These are phyloP conservation scores for Wickerhamomyces hampshirensis DNA, from an alignment of 805 yeast species.

Conservation along the genomic window DNA sequence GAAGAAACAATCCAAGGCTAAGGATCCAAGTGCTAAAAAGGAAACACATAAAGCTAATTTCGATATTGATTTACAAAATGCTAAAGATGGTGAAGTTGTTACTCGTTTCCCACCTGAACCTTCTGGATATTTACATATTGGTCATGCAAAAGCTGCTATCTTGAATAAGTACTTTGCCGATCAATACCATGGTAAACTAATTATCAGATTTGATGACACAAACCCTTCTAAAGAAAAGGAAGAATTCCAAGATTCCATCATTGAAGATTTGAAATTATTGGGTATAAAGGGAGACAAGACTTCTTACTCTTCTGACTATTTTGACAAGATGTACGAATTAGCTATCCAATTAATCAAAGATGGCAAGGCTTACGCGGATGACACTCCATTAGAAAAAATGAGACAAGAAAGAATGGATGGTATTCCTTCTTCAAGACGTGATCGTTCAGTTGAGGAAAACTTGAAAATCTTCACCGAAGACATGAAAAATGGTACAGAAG, in stretches of 20 bases:
- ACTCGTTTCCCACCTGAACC: conserved; percentile 99
- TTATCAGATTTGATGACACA: conserved; percentile 96
- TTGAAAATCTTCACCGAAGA: conserved; percentile 79
- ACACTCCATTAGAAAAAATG: conserved; percentile 91
- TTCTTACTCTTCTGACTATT: conserved; percentile 92
- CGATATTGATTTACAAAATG: conserved; percentile 89
- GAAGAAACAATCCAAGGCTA: conserved; percentile 59
- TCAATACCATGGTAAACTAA: conserved; percentile 92
- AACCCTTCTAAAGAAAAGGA: conserved; percentile 95
- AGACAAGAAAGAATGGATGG: conserved; percentile 99
- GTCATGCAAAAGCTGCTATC: conserved; percentile 98
- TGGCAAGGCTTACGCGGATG: conserved; percentile 97
- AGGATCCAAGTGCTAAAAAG: conserved; percentile 42
- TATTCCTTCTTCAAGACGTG: conserved; percentile 86
- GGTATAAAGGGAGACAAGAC: conserved; percentile 90
- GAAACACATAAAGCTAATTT: conserved; percentile 91
- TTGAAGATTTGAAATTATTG: conserved; percentile 84
- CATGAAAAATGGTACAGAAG: conserved; percentile 92
- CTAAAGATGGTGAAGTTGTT: conserved; percentile 90
- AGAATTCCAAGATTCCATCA: conserved; percentile 90
- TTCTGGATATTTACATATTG: conserved; percentile 97
- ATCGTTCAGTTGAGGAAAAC: conserved; percentile 89
- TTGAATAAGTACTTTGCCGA: conserved; percentile 96
- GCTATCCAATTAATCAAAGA: conserved; percentile 87
- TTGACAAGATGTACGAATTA: conserved; percentile 82